Evolutionary conservation across 345 rosid genomes (phyloP).

Genomic region (Heritiera fomes): DNA sequence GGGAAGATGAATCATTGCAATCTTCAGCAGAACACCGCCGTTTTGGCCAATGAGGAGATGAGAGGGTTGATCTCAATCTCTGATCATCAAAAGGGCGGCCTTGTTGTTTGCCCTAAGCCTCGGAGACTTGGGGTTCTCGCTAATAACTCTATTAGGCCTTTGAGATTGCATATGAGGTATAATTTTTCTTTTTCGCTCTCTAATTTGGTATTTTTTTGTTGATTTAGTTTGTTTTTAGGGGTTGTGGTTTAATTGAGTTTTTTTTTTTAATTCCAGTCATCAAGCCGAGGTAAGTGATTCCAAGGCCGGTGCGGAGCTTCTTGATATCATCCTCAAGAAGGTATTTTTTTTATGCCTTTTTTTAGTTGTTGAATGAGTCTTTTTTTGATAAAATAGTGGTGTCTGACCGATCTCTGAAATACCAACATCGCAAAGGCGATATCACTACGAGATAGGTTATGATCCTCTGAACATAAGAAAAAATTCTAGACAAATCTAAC

Average conservation of each 20-base stretch:
- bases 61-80: conserved; percentile 45
- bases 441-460: neutral
- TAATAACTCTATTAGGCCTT: conserved; percentile 40
- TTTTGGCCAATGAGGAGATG: conserved; percentile 50
- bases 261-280: conserved; percentile 41
- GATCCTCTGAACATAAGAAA: neutral
- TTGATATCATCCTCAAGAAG: conserved; percentile 82
- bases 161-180: conserved; percentile 62
- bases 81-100: conserved; percentile 56
- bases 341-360: conserved; percentile 28
- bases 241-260: neutral
- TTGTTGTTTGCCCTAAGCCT: conserved; percentile 88
- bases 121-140: conserved; percentile 57
- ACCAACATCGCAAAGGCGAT: no score
- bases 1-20: conserved; percentile 70
- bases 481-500: neutral
- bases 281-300: conserved; percentile 59
- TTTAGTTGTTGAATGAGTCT: neutral
- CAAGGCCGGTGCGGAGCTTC: conserved; percentile 71
- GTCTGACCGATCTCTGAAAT: no score
- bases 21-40: conserved; percentile 83
- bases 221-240: neutral
- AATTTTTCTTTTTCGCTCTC: neutral
- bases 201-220: neutral
- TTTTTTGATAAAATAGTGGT: no score